Evolutionary conservation across 495 filamentous ascomycete species (phyloP).

Genomic region (Thermothielavioides terrestris): DNA sequence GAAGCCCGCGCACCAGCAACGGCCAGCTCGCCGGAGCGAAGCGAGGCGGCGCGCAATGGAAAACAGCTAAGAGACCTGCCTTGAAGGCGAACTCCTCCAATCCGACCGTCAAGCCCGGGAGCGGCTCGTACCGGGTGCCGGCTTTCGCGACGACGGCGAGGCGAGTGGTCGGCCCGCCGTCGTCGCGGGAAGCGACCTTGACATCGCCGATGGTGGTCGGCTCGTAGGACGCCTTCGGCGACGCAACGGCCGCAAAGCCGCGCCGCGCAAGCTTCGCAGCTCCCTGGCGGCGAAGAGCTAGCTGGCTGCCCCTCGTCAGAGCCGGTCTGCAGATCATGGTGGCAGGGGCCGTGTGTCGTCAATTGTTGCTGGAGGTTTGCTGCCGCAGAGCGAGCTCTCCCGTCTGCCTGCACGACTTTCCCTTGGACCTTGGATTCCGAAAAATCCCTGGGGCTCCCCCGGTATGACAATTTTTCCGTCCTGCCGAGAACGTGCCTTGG

Average conservation of each 20-base stretch:
- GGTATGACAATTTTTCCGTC: constrained; percentile 23
- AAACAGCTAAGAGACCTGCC: constrained; percentile 45
- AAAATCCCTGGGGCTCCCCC: constrained; percentile 30
- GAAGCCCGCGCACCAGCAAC: background rate
- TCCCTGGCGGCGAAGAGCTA: constrained; percentile 60
- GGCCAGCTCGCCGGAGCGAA: too few relatives aligned
- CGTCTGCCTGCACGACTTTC: too few relatives aligned
- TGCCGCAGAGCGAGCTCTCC: constrained; percentile 22
- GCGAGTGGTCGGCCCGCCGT: constrained; percentile 76
- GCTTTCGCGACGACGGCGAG: constrained; percentile 87
- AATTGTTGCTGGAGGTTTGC: constrained; percentile 36
- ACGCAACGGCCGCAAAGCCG: constrained; percentile 72
- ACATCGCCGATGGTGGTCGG: constrained; percentile 74
- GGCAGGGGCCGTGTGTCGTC: constrained; percentile 38
- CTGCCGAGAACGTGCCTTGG: constrained; percentile 17
- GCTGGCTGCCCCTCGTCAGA: constrained; percentile 67
- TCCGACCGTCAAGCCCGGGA: constrained; percentile 81
- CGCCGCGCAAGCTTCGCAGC: constrained; percentile 49
- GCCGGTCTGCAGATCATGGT: constrained; percentile 81
- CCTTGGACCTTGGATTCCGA: constrained; percentile 22
- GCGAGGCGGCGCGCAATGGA: background rate
- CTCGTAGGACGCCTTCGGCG: constrained; percentile 73
- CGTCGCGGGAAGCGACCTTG: constrained; percentile 84
- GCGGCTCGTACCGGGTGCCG: constrained; percentile 81
- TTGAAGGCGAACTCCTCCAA: constrained; percentile 94